Evolutionary conservation across 1,284 basidiomycete genomes (phyloP), one percentile per base, ranked within the genome.

Genomic region (Puccinia sorghi): DNA sequence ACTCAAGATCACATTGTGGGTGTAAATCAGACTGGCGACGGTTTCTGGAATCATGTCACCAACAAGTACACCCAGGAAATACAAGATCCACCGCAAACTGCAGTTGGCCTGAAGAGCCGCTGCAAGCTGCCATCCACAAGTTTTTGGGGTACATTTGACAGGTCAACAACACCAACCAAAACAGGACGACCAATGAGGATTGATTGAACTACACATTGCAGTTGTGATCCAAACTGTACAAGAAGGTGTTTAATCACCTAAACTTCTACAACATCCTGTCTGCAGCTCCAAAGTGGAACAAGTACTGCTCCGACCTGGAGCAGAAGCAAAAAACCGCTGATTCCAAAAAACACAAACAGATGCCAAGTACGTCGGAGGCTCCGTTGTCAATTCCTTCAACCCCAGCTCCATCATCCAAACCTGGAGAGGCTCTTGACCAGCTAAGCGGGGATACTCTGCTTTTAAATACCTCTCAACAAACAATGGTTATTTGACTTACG

Each of bases 81-180:
- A 0, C 27, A 22, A 7, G 61, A 63, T 15, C 3, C 27, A 20
- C 5, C 17, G 0, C 61, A 9, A 9, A 63, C 27, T 1, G 5
- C n/a, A 6, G 39, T 27, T 13, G 20, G 56, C 54, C 2, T 72
- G 7, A 59, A 72, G 32, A 41, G 25, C 3, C 37, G 70, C 20
- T 72, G 52, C 50, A 72, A 15, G 27, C 12, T 22, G 13, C 50
- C 4, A 17, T 72, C 37, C 46, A 56, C 56, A 72, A 72, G 20
- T 72, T 72, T 25, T n/a, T 3, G 5, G 70, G 70, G 32, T 72
- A 54, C 13, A 3, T 57, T 3, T 13, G 57, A 17, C 70, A 72
- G 22, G 22, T 72, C 11, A 17, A 27, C 13, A 17, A 12, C 6
- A 15, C 37, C 9, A 56, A 59, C 22, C 52, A 72, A 27, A 57